phyloP scores from a whole-genome alignment of 2,329 filamentous ascomycete genomes.

The Hymenotorrendiella dingleyae region DNA sequence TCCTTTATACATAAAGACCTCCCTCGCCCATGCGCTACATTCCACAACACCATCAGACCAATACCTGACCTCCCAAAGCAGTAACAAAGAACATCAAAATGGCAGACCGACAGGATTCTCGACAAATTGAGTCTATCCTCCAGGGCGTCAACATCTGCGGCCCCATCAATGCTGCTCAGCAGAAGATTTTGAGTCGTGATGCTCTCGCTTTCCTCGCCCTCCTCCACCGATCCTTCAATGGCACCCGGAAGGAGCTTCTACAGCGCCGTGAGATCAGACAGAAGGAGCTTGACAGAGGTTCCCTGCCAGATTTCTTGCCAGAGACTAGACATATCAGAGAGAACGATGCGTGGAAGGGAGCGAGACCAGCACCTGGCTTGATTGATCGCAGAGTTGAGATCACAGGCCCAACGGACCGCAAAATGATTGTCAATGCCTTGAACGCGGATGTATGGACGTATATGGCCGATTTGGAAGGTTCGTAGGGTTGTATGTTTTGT shows the following conservation, averaged over 20 bases:
- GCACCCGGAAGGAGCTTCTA: slow-evolving; percentile 78
- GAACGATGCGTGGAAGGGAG: slow-evolving; percentile 88
- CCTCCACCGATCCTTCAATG: slow-evolving; percentile 91
- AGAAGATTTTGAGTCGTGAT: slow-evolving; percentile 87
- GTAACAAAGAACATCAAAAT: slow-evolving; percentile 38
- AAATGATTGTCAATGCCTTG: slow-evolving; percentile 98
- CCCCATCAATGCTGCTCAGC: slow-evolving; percentile 67
- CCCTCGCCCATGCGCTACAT: slow-evolving; percentile 4
- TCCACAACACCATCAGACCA: slow-evolving; percentile 2
- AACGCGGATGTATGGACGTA: slow-evolving; percentile 98
- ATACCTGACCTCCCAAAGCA: neutral
- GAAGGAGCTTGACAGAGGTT: slow-evolving; percentile 85
- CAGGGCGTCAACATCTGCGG: slow-evolving; percentile 85
- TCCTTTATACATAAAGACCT: slow-evolving; percentile 14
- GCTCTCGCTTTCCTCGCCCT: slow-evolving; percentile 89
- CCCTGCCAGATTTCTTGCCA: slow-evolving; percentile 86
- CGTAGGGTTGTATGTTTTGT: neutral
- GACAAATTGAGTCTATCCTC: slow-evolving; percentile 73
- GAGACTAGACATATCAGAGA: slow-evolving; percentile 95
- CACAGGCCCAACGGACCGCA: slow-evolving; percentile 92
- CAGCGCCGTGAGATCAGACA: slow-evolving; percentile 82
- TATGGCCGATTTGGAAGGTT: slow-evolving; percentile 98
- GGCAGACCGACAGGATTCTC: too few species aligned
- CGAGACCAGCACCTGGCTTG: slow-evolving; percentile 83
- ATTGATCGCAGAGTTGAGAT: slow-evolving; percentile 95